Conservation (phyloP, 129 eudicot species). For the Chrysanthemum lavandulifolium region DNA sequence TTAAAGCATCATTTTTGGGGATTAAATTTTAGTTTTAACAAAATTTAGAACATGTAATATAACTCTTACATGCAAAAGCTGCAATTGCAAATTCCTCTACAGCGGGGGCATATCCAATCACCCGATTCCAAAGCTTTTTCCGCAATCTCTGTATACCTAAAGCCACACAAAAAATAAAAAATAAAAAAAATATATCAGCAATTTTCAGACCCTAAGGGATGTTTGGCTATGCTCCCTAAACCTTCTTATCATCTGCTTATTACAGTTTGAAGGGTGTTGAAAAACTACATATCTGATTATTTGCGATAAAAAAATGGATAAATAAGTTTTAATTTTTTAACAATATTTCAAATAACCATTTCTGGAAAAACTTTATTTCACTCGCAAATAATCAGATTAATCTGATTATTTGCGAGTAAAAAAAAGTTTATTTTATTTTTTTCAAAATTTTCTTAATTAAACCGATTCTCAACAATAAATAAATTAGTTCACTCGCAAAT, state of each 20-base stretch:
- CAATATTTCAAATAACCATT: too few species aligned
- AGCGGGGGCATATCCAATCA: constrained; percentile 70
- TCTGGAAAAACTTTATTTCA: too few species aligned
- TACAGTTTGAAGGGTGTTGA: too few species aligned
- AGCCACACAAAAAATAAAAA: background rate
- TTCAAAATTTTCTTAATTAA: background rate
- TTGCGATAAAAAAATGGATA: too few species aligned
- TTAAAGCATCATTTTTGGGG: background rate
- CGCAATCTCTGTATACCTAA: constrained; percentile 65
- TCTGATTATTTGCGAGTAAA: too few species aligned
- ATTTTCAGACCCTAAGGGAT: background rate
- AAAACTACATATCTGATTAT: too few species aligned
- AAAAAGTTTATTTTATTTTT: too few species aligned
- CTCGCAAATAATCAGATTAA: too few species aligned
- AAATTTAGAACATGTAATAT: background rate
- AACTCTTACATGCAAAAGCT: constrained; percentile 55
- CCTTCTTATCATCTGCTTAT: too few species aligned
- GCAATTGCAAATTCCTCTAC: constrained; percentile 70
- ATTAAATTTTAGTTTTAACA: constrained; percentile 22
- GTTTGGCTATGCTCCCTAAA: too few species aligned
- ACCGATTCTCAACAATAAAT: background rate
- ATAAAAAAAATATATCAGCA: background rate
- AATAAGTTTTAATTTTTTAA: too few species aligned
- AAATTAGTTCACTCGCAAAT: background rate
- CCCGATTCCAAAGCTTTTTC: constrained; percentile 42